Conservation (phyloP, 331 rosid species). For the Pyrus hybrid region DNA sequence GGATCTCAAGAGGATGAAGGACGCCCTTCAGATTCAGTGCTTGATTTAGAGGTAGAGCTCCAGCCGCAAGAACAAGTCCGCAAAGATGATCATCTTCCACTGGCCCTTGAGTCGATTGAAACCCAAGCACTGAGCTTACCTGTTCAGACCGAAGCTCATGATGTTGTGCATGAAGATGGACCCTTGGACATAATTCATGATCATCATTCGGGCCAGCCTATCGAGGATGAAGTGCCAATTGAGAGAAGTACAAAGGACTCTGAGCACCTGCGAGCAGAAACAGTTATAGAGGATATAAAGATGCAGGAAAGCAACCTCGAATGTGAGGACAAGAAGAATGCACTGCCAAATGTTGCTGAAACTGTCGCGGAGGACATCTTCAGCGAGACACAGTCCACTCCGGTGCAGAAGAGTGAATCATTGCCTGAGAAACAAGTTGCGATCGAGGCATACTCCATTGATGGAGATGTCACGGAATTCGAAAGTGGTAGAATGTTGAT, state of each 20-base stretch:
- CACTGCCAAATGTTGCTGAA: not conserved
- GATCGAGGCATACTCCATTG: not conserved
- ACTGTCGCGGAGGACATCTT: not conserved
- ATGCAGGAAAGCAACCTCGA: not conserved
- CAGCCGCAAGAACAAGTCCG: not conserved
- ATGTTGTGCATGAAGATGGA: not conserved
- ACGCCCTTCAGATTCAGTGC: not conserved
- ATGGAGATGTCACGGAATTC: not conserved
- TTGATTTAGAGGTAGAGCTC: not conserved
- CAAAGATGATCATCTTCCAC: not conserved
- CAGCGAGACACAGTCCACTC: not conserved
- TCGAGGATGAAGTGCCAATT: not conserved
- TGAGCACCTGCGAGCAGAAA: not conserved
- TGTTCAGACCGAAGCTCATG: not conserved
- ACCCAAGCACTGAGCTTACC: not conserved
- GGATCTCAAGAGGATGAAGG: slow-evolving; percentile 11
- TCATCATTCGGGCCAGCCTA: not conserved
- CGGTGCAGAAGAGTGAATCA: not conserved
- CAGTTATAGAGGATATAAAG: not conserved
- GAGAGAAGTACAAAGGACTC: not conserved
- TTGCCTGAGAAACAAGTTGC: not conserved
- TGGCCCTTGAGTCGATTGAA: not conserved
- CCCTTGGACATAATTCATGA: not conserved
- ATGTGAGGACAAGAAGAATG: not conserved
- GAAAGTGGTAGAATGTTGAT: slow-evolving; percentile 16